Percentiles rank a stretch among this genome's conserved stretches.
Evolutionary conservation across 2,329 filamentous ascomycete genomes (phyloP).

Genomic region (Acrocalymma vagum): DNA sequence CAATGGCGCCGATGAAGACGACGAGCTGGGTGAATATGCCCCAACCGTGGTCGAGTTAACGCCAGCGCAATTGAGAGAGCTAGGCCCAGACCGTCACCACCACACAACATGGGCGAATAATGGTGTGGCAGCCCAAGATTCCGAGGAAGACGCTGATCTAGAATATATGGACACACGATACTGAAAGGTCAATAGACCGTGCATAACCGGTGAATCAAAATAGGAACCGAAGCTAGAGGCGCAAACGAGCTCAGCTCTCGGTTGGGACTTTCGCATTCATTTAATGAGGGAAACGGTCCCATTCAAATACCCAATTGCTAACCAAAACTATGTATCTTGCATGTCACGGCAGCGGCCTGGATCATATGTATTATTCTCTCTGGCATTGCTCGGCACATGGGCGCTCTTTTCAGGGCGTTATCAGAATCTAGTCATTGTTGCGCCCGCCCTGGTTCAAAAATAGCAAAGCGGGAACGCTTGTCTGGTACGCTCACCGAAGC

Average conservation of each 20-base stretch:
- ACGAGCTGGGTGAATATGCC: slow-evolving; percentile 71
- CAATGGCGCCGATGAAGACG: slow-evolving; percentile 64
- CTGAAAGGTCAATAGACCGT: slow-evolving; percentile 28
- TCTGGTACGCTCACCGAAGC: no score
- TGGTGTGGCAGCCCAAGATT: slow-evolving; percentile 39
- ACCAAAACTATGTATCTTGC: no score
- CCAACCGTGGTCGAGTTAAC: slow-evolving; percentile 66
- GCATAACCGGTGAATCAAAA: slow-evolving; percentile 29
- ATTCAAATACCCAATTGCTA: no score
- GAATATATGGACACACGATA: slow-evolving; percentile 51
- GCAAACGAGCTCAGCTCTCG: slow-evolving; percentile 4
- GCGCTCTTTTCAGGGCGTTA: no score
- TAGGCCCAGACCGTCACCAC: slow-evolving; percentile 39
- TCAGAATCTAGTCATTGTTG: no score
- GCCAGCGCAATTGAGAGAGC: slow-evolving; percentile 49
- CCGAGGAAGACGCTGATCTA: slow-evolving; percentile 48
- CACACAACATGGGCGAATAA: slow-evolving; percentile 24
- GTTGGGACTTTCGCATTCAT: no score
- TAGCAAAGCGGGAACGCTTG: slow-evolving; percentile 20
- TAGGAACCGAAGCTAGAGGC: slow-evolving; percentile 2
- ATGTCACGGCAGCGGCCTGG: no score
- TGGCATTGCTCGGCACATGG: no score
- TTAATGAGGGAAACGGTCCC: no score
- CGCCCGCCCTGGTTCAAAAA: slow-evolving; percentile 28
- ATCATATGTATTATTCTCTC: no score